phyloP scores from a whole-genome alignment of 306 rosid genomes.

The Alnus rubra region DNA sequence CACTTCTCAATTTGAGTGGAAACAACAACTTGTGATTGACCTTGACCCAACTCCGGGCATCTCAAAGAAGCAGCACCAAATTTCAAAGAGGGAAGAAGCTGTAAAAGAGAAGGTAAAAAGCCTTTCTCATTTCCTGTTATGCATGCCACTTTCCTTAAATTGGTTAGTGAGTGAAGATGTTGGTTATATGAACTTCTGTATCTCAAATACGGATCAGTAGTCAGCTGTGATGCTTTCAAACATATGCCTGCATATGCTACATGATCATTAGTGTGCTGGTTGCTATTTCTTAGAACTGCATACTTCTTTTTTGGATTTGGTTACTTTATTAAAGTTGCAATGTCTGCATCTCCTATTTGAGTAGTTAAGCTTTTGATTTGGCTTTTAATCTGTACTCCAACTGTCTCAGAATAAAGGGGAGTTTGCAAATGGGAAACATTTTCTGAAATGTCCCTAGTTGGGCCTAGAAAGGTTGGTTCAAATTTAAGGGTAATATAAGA shows the following conservation, averaged over 20 bases:
- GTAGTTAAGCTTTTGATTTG: background rate
- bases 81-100: conserved; percentile 61
- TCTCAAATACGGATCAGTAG: background rate
- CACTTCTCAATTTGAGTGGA: conserved; percentile 95
- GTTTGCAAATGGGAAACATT: no score
- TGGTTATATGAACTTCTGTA: background rate
- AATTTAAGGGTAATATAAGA: no score
- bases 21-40: conserved; percentile 69
- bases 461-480: no score
- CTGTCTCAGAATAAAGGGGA: background rate
- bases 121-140: conserved; percentile 6
- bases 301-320: background rate
- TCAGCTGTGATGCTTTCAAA: background rate
- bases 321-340: background rate
- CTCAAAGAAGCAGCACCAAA: conserved; percentile 62
- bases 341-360: background rate
- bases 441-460: no score
- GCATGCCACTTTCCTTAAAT: background rate
- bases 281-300: background rate
- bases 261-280: background rate
- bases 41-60: conserved; percentile 47
- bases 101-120: conserved; percentile 75
- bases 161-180: background rate
- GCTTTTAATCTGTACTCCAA: background rate
- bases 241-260: background rate